Conservation (phyloP, 2,329 filamentous ascomycete genomes). For the Diplodia corticola region DNA sequence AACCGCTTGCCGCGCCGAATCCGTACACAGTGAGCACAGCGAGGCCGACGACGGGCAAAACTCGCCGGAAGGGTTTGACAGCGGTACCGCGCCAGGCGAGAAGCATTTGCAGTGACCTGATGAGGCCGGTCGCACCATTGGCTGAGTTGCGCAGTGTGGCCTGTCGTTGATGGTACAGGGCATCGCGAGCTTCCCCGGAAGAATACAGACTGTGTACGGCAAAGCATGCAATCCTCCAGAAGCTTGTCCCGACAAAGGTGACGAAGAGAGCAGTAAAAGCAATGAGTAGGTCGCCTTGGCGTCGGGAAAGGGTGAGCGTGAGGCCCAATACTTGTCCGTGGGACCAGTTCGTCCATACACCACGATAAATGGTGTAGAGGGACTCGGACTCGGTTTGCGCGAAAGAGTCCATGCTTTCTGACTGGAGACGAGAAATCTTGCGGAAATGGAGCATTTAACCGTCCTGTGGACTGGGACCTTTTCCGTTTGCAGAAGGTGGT, state of each 20-base stretch:
- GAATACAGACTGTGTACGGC: constrained; percentile 31
- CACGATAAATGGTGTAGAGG: constrained; percentile 22
- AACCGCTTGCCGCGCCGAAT: constrained; percentile 34
- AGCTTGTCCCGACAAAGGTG: constrained; percentile 28
- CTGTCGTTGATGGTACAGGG: constrained; percentile 36
- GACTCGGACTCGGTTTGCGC: background rate
- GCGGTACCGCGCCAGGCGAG: constrained; percentile 26
- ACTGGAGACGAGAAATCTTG: background rate
- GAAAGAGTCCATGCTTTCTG: background rate
- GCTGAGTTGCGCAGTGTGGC: constrained; percentile 36
- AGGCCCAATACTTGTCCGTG: constrained; percentile 24
- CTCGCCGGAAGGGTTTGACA: background rate
- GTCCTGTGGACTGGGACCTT: background rate
- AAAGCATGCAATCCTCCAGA: constrained; percentile 36
- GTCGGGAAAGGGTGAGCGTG: constrained; percentile 27
- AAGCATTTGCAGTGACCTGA: constrained; percentile 10
- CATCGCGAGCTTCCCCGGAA: constrained; percentile 29
- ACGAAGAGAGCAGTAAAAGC: constrained; percentile 30
- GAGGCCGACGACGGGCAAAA: constrained; percentile 30
- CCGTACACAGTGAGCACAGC: constrained; percentile 28
- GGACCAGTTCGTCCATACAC: constrained; percentile 30
- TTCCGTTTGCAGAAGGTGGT: background rate
- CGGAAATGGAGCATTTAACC: background rate
- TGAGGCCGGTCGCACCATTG: constrained; percentile 27
- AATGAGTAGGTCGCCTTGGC: constrained; percentile 28